phyloP scores from a whole-genome alignment of 768 basidiomycete genomes.

The Russula abietina region DNA sequence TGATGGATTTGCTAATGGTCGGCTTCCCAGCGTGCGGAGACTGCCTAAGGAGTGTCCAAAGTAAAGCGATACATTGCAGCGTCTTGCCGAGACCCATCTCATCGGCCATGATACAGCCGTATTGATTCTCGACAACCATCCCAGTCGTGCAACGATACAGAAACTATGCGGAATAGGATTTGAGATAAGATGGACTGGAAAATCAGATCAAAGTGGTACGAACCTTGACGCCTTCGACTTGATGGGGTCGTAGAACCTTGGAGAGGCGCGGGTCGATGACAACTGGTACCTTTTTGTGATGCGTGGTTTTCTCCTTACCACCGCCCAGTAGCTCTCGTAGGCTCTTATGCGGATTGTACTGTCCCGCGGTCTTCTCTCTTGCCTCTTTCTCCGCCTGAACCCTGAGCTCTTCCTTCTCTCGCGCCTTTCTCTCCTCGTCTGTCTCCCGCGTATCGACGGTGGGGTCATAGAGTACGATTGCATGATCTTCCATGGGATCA shows the following conservation, averaged over 20 bases:
- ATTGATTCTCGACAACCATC: conserved; percentile 84
- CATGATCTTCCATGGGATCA: conserved; percentile 96
- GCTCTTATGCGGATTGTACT: conserved; percentile 91
- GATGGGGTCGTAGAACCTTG: conserved; percentile 93
- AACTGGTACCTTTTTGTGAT: conserved; percentile 79
- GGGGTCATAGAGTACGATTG: conserved; percentile 95
- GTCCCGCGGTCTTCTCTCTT: conserved; percentile 59
- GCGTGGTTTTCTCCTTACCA: conserved; percentile 58
- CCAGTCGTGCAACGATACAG: conserved; percentile 93
- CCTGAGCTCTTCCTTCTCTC: conserved; percentile 68
- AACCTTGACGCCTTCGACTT: conserved; percentile 97
- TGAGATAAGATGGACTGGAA: conserved; percentile 5
- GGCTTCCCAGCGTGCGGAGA: conserved; percentile 83
- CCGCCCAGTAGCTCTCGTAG: conserved; percentile 73
- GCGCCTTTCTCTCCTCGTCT: conserved; percentile 72
- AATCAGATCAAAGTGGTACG: conserved; percentile 24
- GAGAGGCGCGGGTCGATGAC: conserved; percentile 88
- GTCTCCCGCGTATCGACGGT: conserved; percentile 91
- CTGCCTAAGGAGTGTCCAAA: conserved; percentile 95
- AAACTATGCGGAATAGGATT: conserved; percentile 51
- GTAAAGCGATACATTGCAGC: conserved; percentile 88
- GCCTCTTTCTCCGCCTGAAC: conserved; percentile 58
- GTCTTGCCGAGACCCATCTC: conserved; percentile 99
- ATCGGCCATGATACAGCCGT: conserved; percentile 98
- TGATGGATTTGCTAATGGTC: conserved; percentile 94